Evolutionary conservation across 441 rosid genomes (phyloP).

Genomic region (Hura crepitans): DNA sequence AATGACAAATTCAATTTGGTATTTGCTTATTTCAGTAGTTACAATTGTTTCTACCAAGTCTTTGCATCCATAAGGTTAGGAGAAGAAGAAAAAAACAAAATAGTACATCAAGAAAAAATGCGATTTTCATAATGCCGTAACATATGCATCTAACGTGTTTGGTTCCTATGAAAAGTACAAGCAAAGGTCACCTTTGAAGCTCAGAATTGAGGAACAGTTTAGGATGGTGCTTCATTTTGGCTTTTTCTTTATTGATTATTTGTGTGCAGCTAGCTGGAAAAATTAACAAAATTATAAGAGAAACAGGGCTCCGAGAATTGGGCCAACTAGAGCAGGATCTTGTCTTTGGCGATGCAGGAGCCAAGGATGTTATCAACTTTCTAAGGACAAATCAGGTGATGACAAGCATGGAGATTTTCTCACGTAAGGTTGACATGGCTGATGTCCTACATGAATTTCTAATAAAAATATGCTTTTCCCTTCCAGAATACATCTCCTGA

Average conservation of each 20-base stretch:
- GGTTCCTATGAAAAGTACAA: background rate
- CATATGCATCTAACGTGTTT: background rate
- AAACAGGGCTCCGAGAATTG: conserved; percentile 71
- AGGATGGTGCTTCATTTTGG: conserved; percentile 16
- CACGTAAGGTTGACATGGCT: conserved; percentile 9
- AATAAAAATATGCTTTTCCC: conserved; percentile 14
- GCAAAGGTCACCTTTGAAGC: background rate
- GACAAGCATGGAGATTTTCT: conserved; percentile 7
- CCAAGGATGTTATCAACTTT: conserved; percentile 76
- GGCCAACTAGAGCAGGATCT: conserved; percentile 99
- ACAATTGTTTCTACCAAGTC: background rate
- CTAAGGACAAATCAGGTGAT: conserved; percentile 66
- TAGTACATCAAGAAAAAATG: background rate
- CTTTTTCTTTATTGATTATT: conserved; percentile 11
- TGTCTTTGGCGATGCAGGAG: conserved; percentile 98
- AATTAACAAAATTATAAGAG: conserved; percentile 70
- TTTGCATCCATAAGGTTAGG: background rate
- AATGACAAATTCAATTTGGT: background rate
- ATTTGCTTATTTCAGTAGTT: background rate
- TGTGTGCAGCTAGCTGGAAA: conserved; percentile 73
- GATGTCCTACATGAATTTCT: conserved; percentile 5
- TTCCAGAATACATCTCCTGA: conserved; percentile 73
- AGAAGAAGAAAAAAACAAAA: background rate
- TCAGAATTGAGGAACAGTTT: background rate
- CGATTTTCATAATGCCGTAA: background rate